Evolutionary conservation across 345 rosid genomes (phyloP), one percentile per base, ranked within the genome.

Genomic region (Citrus hindsii): DNA sequence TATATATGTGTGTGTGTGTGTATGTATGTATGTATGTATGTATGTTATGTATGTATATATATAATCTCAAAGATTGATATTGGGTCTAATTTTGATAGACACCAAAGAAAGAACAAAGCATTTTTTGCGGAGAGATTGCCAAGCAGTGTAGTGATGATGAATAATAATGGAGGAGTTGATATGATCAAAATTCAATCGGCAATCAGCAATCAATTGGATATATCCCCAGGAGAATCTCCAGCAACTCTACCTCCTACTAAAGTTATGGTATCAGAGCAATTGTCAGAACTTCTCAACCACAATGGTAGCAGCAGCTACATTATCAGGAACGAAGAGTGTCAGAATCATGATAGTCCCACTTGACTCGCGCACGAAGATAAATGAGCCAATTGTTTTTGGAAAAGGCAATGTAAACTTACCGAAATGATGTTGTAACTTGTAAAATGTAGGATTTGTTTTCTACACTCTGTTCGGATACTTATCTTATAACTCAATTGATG

Each of bases 71-170:
- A 51, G 7, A 18, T 16, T 51, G 40, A 58, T 58, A 7, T 1
- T n/a, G 62, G 28, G 62, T 46, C 18, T 46, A 56, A 19, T 56
- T 56, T 56, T 56, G 67, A 60, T 48, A 84, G 87, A 8, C 82
- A 76, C 19, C 74, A 73, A 22, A 82, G 83, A 9, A 82, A 73
- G 81, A 69, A 82, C 77, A 84, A 64, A 79, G 42, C 77, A 63
- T 84, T 79, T 78, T 84, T 76, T 62, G 81, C 80, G 27, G 74
- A 82, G 79, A 84, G 84, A 64, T n/a, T 79, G 53, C 87, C 80
- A 25, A 76, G 83, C 76, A 82, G 77, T 56, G 83, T 71, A 16
- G 79, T 84, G 58, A 73, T 84, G 76, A 81, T 84, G 87, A 84
- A 82, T 24, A 73, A 60, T 38, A 46, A 82, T 27, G 84, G 84